phyloP scores from a whole-genome alignment of 495 filamentous ascomycete species.

The Peziza echinospora region DNA sequence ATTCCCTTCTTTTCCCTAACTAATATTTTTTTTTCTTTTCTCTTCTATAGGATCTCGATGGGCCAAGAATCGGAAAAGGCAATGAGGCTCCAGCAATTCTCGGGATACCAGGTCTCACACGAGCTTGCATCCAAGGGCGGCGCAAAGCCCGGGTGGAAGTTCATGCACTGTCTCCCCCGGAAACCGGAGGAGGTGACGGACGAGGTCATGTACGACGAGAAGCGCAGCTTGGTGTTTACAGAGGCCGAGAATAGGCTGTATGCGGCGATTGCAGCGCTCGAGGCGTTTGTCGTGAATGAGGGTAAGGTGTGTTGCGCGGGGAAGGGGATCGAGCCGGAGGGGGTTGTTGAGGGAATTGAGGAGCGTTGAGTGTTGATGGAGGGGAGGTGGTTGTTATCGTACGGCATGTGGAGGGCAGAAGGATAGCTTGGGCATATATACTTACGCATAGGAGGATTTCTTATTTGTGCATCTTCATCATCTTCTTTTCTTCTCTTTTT shows the following conservation, averaged over 20 bases:
- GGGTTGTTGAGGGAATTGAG: no score
- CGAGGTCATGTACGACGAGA: slow-evolving; percentile 69
- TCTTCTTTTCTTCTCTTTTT: no score
- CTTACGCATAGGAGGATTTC: no score
- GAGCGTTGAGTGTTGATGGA: neutral
- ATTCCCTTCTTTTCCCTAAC: neutral
- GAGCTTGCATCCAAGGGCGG: slow-evolving; percentile 65
- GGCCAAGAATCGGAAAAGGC: slow-evolving; percentile 72
- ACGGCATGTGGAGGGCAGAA: neutral
- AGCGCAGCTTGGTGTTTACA: slow-evolving; percentile 61
- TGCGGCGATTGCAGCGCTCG: slow-evolving; percentile 65
- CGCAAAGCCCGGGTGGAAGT: slow-evolving; percentile 78
- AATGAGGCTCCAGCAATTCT: slow-evolving; percentile 57
- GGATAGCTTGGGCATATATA: neutral
- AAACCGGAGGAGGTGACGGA: slow-evolving; percentile 86
- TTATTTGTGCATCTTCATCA: no score
- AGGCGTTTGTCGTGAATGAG: slow-evolving; percentile 79
- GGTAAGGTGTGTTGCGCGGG: slow-evolving; percentile 43
- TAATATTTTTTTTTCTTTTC: neutral
- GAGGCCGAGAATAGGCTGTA: slow-evolving; percentile 91
- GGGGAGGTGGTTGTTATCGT: neutral
- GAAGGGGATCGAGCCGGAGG: slow-evolving; percentile 15
- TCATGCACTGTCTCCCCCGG: slow-evolving; percentile 96
- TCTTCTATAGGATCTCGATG: slow-evolving; percentile 37
- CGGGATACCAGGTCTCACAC: slow-evolving; percentile 71